Percentiles rank a stretch among this genome's conserved stretches.
Evolutionary conservation across 78 protist species (phyloP).

Genomic region (Pigoraptor vietnamica): DNA sequence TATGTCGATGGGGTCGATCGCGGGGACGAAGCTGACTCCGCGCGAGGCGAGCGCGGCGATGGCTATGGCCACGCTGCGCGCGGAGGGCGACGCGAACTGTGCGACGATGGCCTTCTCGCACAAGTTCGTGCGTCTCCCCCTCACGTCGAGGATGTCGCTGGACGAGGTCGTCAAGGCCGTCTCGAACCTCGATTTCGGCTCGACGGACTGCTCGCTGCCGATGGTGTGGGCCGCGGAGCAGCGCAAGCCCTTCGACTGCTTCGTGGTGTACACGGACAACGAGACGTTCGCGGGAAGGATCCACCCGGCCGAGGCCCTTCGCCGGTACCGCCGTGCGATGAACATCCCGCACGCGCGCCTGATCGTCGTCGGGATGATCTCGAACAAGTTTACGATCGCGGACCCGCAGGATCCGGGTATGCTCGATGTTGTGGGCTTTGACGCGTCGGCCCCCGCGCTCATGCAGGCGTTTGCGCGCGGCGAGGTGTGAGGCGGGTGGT

Average conservation of each 20-base stretch:
- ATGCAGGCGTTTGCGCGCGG: neutral
- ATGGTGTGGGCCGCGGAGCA: slow-evolving; percentile 12
- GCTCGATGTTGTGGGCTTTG: slow-evolving; percentile 40
- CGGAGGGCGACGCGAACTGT: neutral
- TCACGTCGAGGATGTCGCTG: neutral
- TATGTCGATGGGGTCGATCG: neutral
- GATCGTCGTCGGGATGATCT: slow-evolving; percentile 23
- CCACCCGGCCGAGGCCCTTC: slow-evolving; percentile 19
- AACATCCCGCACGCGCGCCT: neutral
- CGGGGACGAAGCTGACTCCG: neutral
- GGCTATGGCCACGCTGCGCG: slow-evolving; percentile 4
- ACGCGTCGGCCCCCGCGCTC: slow-evolving; percentile 14
- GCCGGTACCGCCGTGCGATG: neutral
- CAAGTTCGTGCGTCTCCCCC: neutral
- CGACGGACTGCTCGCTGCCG: slow-evolving; percentile 33
- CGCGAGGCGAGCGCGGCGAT: slow-evolving; percentile 24
- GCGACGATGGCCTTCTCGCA: neutral
- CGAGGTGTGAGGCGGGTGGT: neutral
- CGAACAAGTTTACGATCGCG: slow-evolving; percentile 21
- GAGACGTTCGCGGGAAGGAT: slow-evolving; percentile 10
- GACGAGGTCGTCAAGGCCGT: neutral
- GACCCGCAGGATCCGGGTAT: slow-evolving; percentile 28
- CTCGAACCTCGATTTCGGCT: neutral
- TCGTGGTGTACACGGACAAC: slow-evolving; percentile 31
- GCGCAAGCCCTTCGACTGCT: neutral